A percentile compares a stretch with the other conserved stretches of the same genome.
Conservation (phyloP, 2,329 filamentous ascomycete species). For the Penicillium hordei region DNA sequence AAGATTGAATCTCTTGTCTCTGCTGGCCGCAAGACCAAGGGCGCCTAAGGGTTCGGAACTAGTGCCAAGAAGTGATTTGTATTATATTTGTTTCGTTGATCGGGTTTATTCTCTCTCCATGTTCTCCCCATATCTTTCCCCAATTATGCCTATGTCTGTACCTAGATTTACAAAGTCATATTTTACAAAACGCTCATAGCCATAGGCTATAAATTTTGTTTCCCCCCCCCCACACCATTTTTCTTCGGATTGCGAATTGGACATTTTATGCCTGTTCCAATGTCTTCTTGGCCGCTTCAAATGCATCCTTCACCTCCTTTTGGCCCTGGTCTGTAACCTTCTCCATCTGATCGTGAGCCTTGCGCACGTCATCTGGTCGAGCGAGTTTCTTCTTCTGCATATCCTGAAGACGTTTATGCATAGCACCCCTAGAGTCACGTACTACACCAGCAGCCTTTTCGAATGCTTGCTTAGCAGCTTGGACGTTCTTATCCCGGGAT, state of each 20-base stretch:
- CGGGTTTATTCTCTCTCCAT: conserved; percentile 3
- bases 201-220: not conserved
- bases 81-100: conserved; percentile 19
- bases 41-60: conserved; percentile 15
- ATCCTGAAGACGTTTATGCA: conserved; percentile 48
- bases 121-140: not conserved
- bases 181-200: conserved; percentile 5
- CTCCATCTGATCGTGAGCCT: conserved; percentile 50
- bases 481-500: conserved; percentile 44
- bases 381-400: conserved; percentile 46
- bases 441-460: conserved; percentile 44
- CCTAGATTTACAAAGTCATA: conserved; percentile 16
- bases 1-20: conserved; percentile 41
- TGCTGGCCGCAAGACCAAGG: conserved; percentile 34
- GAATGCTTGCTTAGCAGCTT: conserved; percentile 43
- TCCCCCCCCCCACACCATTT: not conserved
- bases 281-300: conserved; percentile 43
- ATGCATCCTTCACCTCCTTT: conserved; percentile 48
- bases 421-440: conserved; percentile 44
- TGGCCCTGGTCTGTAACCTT: conserved; percentile 48
- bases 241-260: not conserved
- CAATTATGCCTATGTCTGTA: conserved; percentile 8
- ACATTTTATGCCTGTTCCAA: conserved; percentile 35
- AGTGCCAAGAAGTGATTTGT: conserved; percentile 14
- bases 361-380: conserved; percentile 47